A percentile compares a stretch with the other conserved stretches of the same genome.
phyloP scores from a whole-genome alignment of 2,329 filamentous ascomycete genomes.

The Coleophoma cylindrospora region DNA sequence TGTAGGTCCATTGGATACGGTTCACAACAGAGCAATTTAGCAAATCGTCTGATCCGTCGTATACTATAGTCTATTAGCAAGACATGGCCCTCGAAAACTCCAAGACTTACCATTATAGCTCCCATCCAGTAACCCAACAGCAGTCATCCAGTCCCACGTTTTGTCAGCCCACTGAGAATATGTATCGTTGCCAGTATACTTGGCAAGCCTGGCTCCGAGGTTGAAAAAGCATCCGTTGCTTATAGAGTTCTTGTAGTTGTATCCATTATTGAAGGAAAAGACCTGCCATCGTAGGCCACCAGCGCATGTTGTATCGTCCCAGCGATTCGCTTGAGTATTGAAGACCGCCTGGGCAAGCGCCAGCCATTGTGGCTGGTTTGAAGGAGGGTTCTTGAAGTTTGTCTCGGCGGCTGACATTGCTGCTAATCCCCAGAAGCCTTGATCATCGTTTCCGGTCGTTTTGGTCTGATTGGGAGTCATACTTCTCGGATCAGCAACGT shows the following conservation, averaged over 20 bases:
- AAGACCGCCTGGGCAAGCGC: constrained; percentile 75
- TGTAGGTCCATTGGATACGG: constrained; percentile 65
- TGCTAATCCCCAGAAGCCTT: constrained; percentile 69
- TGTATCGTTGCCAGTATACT: constrained; percentile 72
- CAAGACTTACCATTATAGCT: constrained; percentile 38
- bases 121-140: constrained; percentile 52
- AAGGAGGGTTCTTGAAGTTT: constrained; percentile 53
- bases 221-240: constrained; percentile 60
- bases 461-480: constrained; percentile 71
- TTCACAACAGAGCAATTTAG: constrained; percentile 53
- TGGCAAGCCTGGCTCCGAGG: constrained; percentile 61
- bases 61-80: constrained; percentile 30
- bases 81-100: too few species aligned
- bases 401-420: constrained; percentile 68
- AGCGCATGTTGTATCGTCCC: constrained; percentile 64
- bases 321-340: constrained; percentile 70
- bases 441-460: constrained; percentile 69
- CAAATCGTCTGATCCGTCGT: constrained; percentile 54
- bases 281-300: constrained; percentile 84
- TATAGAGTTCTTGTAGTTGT: constrained; percentile 69
- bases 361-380: constrained; percentile 58
- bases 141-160: constrained; percentile 65
- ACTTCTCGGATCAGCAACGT: constrained; percentile 1
- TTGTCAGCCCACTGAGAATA: constrained; percentile 75
- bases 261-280: constrained; percentile 76